Conservation (phyloP, 2,329 filamentous ascomycete species). For the Dichotomopilus funicola region DNA sequence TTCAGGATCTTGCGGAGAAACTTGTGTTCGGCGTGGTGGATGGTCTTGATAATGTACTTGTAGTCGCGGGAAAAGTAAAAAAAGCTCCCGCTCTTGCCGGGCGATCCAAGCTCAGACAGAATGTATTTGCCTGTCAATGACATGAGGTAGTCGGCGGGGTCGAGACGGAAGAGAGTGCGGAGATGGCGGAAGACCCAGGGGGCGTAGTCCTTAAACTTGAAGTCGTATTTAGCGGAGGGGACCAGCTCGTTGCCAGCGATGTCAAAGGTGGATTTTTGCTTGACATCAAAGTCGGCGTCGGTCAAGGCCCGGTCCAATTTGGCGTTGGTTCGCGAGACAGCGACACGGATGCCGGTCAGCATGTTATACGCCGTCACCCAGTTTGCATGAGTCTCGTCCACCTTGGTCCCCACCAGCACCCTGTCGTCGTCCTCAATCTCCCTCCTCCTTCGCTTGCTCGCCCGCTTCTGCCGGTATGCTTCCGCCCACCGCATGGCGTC, state of each 20-base stretch:
- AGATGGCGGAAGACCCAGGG: conserved; percentile 97
- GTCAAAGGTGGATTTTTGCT: conserved; percentile 98
- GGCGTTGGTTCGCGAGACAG: conserved; percentile 91
- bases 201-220: conserved; percentile 99
- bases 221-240: conserved; percentile 97
- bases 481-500: conserved; percentile 91
- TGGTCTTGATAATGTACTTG: conserved; percentile 99
- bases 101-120: conserved; percentile 90
- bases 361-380: conserved; percentile 99
- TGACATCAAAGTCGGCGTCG: conserved; percentile 84
- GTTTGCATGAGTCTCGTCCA: conserved; percentile 94
- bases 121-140: conserved; percentile 98
- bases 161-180: conserved; percentile 78
- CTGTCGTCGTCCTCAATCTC: conserved; percentile 90
- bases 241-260: conserved; percentile 97
- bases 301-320: conserved; percentile 89
- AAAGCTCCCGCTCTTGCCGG: conserved; percentile 97
- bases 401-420: conserved; percentile 92
- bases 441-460: conserved; percentile 73
- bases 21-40: conserved; percentile 90
- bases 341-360: conserved; percentile 96
- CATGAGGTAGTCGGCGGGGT: conserved; percentile 97
- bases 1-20: conserved; percentile 76
- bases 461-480: conserved; percentile 83
- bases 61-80: conserved; percentile 99